Evolutionary conservation across 2,329 filamentous ascomycete genomes (phyloP).

Genomic region (Arthroderma sp.): DNA sequence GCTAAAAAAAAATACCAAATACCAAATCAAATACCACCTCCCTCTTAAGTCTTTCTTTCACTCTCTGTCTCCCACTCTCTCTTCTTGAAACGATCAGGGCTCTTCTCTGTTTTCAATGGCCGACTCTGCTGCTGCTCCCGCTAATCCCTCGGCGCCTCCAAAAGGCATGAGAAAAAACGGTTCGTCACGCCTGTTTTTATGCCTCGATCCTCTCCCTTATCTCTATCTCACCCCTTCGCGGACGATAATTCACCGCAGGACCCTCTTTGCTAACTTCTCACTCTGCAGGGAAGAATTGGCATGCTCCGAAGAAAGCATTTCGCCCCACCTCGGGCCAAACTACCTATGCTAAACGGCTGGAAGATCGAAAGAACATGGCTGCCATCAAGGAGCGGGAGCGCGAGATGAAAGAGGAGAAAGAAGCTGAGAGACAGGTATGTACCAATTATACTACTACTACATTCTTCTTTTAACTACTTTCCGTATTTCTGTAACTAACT

Average conservation of each 20-base stretch:
- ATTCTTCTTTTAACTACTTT: neutral
- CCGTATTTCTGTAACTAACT: neutral
- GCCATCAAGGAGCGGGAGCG: slow-evolving; percentile 87
- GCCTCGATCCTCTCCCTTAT: slow-evolving; percentile 11
- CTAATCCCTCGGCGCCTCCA: slow-evolving; percentile 15
- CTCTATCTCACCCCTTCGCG: neutral
- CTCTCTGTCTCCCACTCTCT: slow-evolving; percentile 30
- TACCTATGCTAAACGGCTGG: slow-evolving; percentile 63
- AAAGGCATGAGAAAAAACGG: slow-evolving; percentile 72
- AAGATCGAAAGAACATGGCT: slow-evolving; percentile 54
- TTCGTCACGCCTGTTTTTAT: slow-evolving; percentile 23
- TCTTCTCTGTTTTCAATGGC: slow-evolving; percentile 17
- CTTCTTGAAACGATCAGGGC: no score
- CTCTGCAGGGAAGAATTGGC: slow-evolving; percentile 81
- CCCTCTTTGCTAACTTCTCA: neutral
- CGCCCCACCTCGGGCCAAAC: slow-evolving; percentile 65
- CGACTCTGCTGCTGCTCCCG: neutral
- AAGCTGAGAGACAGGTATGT: slow-evolving; percentile 67
- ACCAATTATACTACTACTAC: no score
- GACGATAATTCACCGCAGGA: neutral
- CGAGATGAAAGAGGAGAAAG: slow-evolving; percentile 92
- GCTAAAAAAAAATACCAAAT: slow-evolving; percentile 22
- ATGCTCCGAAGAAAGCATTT: slow-evolving; percentile 68
- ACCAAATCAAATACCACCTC: slow-evolving; percentile 2
- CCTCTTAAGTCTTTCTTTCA: slow-evolving; percentile 22